phyloP scores from a whole-genome alignment of 176 grass and related monocot species.

The Oryza glumipatula region DNA sequence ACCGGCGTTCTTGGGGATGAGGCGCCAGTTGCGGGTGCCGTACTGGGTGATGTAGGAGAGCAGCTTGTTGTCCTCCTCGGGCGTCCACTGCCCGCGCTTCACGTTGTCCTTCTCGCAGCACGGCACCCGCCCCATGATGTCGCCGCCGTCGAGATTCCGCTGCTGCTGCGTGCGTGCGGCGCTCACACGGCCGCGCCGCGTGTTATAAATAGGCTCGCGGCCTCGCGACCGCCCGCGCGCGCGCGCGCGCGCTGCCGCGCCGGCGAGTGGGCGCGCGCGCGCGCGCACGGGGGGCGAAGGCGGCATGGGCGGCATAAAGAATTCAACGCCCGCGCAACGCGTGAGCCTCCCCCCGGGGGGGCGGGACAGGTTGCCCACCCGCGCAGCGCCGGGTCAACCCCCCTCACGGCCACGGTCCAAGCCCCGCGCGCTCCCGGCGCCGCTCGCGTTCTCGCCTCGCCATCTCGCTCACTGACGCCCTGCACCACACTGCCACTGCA shows the following conservation, averaged over 20 bases:
- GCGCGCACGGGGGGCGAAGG: constrained; percentile 57
- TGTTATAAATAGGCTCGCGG: not conserved
- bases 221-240: too few species aligned
- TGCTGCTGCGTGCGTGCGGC: constrained; percentile 1
- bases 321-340: constrained; percentile 93
- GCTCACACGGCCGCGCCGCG: not conserved
- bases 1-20: constrained; percentile 99
- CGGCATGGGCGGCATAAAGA: constrained; percentile 84
- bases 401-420: not conserved
- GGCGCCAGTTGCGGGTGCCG: constrained; percentile 91
- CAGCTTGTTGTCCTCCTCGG: constrained; percentile 98
- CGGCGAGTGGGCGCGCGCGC: constrained; percentile 34
- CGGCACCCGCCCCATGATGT: constrained; percentile 79
- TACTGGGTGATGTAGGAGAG: constrained; percentile 87
- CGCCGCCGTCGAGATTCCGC: not conserved
- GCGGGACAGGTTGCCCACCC: constrained; percentile 92
- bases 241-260: not conserved
- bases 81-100: constrained; percentile 96
- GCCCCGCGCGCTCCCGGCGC: not conserved
- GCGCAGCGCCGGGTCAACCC: constrained; percentile 75
- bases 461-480: not conserved
- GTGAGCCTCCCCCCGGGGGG: constrained; percentile 48
- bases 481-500: not conserved
- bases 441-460: constrained; percentile 14
- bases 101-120: constrained; percentile 98